Conservation (phyloP, 2,329 filamentous ascomycete species). For the Byssochlamys sp. region DNA sequence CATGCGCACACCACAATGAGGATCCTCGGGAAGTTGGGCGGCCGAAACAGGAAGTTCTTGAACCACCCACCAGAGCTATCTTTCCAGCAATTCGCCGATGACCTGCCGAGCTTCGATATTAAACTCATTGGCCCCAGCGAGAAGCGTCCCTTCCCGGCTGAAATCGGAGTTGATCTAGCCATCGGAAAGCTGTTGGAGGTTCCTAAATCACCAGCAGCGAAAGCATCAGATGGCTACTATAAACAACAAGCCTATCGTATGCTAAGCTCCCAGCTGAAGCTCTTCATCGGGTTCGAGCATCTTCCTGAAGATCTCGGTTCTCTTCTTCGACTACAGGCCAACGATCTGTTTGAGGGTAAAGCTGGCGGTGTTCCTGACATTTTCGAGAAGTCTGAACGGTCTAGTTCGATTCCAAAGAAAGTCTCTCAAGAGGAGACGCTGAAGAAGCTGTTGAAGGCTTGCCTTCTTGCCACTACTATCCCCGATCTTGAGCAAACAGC, state of each 20-base stretch:
- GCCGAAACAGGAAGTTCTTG: conserved; percentile 89
- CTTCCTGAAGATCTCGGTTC: conserved; percentile 82
- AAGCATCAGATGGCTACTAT: conserved; percentile 69
- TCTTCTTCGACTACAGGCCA: conserved; percentile 75
- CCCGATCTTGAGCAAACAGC: conserved; percentile 71
- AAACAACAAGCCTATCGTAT: conserved; percentile 87
- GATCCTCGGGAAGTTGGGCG: conserved; percentile 91
- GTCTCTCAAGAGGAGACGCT: conserved; percentile 70
- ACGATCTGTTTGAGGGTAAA: conserved; percentile 68
- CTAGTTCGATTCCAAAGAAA: conserved; percentile 79
- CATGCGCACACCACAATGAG: conserved; percentile 96
- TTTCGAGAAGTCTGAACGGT: conserved; percentile 66
- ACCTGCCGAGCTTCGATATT: conserved; percentile 76
- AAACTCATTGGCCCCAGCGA: conserved; percentile 80
- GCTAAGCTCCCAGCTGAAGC: conserved; percentile 78
- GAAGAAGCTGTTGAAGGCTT: conserved; percentile 79
- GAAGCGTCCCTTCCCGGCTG: conserved; percentile 76
- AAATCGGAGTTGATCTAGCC: conserved; percentile 77
- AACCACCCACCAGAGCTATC: conserved; percentile 75
- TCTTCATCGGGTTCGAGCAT: conserved; percentile 77
- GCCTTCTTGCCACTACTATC: conserved; percentile 75
- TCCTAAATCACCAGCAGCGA: conserved; percentile 52
- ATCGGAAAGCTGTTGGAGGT: conserved; percentile 78
- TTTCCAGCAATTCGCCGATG: conserved; percentile 79
- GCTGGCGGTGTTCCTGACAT: conserved; percentile 58